Evolutionary conservation across 495 filamentous ascomycete genomes (phyloP), one percentile per base, ranked within the genome.

Genomic region (Talaromyces wortmannii): DNA sequence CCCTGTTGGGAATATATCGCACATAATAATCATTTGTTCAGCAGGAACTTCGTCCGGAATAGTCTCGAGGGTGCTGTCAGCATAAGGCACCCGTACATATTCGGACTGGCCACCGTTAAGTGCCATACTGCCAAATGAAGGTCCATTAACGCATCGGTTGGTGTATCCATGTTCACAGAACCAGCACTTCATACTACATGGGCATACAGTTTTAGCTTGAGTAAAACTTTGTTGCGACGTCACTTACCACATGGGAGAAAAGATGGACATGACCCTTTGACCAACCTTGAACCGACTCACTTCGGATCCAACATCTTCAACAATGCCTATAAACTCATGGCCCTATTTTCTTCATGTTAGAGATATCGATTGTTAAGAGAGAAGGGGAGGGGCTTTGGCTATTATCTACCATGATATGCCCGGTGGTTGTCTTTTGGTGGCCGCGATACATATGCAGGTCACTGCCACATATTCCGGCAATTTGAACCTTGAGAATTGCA

Each of bases 401-500:
- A 12, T 5, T 23, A 63, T 79, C 45, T 64, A 85, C 82, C 88
- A 94, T 45, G 83, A 91, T 36, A 78, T 74, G 45, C 79, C 91
- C 66, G 85, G 91, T 6, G 80, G 86, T 53, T 0, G 63, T 64
- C 18, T 61, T 52, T 31, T 68, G 63, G 15, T 66, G 63, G n/a
- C 63, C 63, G 3, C 63, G 63, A 44, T 59, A 68, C 33, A 68
- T 60, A 45, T 68, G 65, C 2, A 68, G 55, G 36, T 68, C 65
- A 51, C 64, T 67, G 43, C 55, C 55, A 43, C 55, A 57, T 15
- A 57, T 53, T 5, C 49, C 55, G n/a, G 55, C 50, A 48, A 31
- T 46, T 16, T 44, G 29, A 31, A 57, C 48, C 15, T 45, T 45
- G 29, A 57, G 32, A 43, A 57, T 47, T 11, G 50, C 45, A 53